A percentile compares a stretch with the other conserved stretches of the same genome.
Conservation (phyloP, 805 yeast species). For the Metschnikowia amazonensis region DNA sequence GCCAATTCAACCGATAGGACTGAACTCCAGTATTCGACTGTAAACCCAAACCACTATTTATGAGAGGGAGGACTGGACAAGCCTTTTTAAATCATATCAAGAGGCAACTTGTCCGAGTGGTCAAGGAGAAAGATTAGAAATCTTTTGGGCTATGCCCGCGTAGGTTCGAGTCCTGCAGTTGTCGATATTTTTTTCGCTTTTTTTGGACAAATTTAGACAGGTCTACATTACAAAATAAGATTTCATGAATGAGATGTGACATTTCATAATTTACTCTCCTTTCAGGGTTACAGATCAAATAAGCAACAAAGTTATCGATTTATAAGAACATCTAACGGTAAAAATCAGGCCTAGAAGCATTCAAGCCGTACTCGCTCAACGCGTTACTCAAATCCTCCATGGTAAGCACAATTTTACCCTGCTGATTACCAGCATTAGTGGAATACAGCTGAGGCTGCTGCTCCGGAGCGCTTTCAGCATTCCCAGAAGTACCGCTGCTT, state of each 20-base stretch:
- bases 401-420: slow-evolving; percentile 80
- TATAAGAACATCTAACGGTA: slow-evolving; percentile 51
- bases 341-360: slow-evolving; percentile 88
- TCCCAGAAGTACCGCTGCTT: slow-evolving; percentile 24
- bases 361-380: slow-evolving; percentile 85
- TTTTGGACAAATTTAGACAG: neutral
- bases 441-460: slow-evolving; percentile 31
- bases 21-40: too few species aligned
- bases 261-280: too few species aligned
- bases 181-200: slow-evolving; percentile 43
- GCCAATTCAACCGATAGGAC: too few species aligned
- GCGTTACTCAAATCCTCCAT: slow-evolving; percentile 94
- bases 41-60: too few species aligned
- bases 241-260: too few species aligned
- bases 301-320: neutral
- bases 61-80: too few species aligned
- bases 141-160: slow-evolving; percentile 76
- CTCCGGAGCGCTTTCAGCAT: slow-evolving; percentile 27
- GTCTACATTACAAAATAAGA: too few species aligned
- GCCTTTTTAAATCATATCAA: too few species aligned
- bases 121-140: too few species aligned
- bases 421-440: slow-evolving; percentile 48
- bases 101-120: too few species aligned
- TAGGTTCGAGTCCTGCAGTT: slow-evolving; percentile 77
- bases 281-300: too few species aligned